Evolutionary conservation across 495 filamentous ascomycete genomes (phyloP).

Genomic region (Clavariopsis aquatica): DNA sequence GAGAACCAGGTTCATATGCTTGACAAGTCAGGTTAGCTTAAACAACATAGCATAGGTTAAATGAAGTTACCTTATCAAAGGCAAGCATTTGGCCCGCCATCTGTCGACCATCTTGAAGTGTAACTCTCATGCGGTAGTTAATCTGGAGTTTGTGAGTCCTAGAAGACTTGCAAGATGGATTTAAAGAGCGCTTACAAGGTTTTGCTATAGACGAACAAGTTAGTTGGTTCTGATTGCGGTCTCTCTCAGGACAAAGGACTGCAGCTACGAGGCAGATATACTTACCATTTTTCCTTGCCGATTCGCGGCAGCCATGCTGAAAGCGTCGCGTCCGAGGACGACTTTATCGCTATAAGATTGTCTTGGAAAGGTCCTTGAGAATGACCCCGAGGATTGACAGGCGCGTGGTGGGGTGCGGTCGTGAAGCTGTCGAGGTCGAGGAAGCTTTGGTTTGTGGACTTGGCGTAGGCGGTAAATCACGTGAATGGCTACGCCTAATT

Average conservation of each 20-base stretch:
- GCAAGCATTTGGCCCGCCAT: constrained; percentile 97
- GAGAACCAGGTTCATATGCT: constrained; percentile 99
- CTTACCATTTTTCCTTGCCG: constrained; percentile 99
- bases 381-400: constrained; percentile 5
- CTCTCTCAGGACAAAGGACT: constrained; percentile 38
- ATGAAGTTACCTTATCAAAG: constrained; percentile 79
- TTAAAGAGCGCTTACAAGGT: constrained; percentile 72
- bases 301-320: constrained; percentile 79
- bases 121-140: constrained; percentile 98
- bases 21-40: constrained; percentile 19
- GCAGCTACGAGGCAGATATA: constrained; percentile 39
- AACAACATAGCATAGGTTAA: neutral
- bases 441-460: neutral
- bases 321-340: constrained; percentile 66
- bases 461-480: no score
- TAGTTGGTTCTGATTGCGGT: constrained; percentile 71
- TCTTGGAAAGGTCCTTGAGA: neutral
- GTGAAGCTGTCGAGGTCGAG: constrained; percentile 1
- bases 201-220: constrained; percentile 73
- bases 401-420: constrained; percentile 4
- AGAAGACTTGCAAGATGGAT: neutral
- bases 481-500: no score
- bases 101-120: constrained; percentile 91
- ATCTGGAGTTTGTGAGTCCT: constrained; percentile 64
- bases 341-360: constrained; percentile 46